Evolutionary conservation across 176 grass and related monocot species (phyloP), one percentile per base, ranked within the genome.

Genomic region (Avena sativa): DNA sequence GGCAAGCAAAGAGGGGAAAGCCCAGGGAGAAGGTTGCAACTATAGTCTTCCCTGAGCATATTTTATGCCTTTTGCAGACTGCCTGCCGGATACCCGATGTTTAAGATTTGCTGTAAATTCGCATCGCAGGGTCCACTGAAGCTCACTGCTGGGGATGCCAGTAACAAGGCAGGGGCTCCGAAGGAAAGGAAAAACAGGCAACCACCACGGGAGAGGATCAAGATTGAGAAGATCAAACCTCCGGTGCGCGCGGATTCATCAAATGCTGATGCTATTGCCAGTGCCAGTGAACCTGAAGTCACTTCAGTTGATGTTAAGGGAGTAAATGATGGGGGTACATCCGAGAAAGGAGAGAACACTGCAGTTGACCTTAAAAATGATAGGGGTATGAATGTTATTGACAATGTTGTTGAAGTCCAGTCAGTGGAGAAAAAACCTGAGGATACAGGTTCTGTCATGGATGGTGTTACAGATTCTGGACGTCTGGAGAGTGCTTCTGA

Each of bases 11-110:
- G 86, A 96, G 86, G 87, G 88, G 78, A 89, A 99, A 91, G 83
- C 86, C 67, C 4, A 91, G 92, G 53, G 93, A 91, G 62, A 99
- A 99, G 91, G 97, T 99, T 12, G 43, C 52, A 82, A 78, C 65
- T 60, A 36, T 66, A 63, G 15, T 38, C 46, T 88, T 69, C 32
- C 23, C 49, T 81, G 34, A 90, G 11, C 53, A 66, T 55, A 85
- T 32, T 56, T 88, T 79, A 52, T 85, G 51, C 51, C 50, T 26
- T 26, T 40, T 83, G 72, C 34, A 30, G 51, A 73, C n/a, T 36
- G 21, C 7, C 1, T 23, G 3, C 48, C 23, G 83, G 46, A 19
- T 84, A 84, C 16, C 17, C 9, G 60, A 48, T 63, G 73, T 84
- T 77, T 81, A 60, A 51, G 23, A 21, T 83, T 85, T 66, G n/a